Base-by-base conservation (phyloP, 192 early-diverging fungal genomes). In the Coemansia sp. region DNA sequence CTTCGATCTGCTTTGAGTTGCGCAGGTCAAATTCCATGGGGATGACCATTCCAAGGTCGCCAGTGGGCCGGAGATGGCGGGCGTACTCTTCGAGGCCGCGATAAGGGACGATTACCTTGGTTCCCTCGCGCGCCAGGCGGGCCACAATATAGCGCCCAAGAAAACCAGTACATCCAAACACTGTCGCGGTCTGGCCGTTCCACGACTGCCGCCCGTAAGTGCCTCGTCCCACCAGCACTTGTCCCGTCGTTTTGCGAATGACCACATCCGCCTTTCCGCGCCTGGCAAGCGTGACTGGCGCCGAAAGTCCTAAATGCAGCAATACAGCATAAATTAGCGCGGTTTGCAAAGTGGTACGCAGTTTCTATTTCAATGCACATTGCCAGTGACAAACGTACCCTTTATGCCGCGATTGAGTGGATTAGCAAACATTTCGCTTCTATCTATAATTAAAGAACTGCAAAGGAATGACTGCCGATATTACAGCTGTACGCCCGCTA, bases 141-240 rank as follows among this genome's bases (percentile, higher is more conserved):
- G 91, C 91, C 40, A 98, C 92, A 41, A 99, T 73, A 72, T 97
- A 97, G 56, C 95, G 91, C 50, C 95, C 97, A 13, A 97, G 84
- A 82, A 99, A 97, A 30, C 97, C 97, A 55, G 93, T 97, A 82
- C 89, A 92, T 15, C 97, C 97, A 80, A 97, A 95, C 20, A 97
- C 95, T 13, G 97, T 99, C 30, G 92, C 92, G 22, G 87, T 88
- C 71, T 95, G 92, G 24, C 97, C 97, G 67, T 86, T 90, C 64
- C 87, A 86, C 40, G 92, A 89, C 61, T 91, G 91, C 52, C 92
- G 90, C 67, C 92, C 92, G 69, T 89, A 87, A 0, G 70, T 65
- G 62, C 91, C 91, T 39, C 86, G 84, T 27, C 76, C 80, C 67
- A 92, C 84, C 44, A 78, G 53, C 9, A 74, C 69, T 16, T 83